Evolutionary conservation across 139 green algal genomes (phyloP).

Genomic region (Chlamydomonas incerta): DNA sequence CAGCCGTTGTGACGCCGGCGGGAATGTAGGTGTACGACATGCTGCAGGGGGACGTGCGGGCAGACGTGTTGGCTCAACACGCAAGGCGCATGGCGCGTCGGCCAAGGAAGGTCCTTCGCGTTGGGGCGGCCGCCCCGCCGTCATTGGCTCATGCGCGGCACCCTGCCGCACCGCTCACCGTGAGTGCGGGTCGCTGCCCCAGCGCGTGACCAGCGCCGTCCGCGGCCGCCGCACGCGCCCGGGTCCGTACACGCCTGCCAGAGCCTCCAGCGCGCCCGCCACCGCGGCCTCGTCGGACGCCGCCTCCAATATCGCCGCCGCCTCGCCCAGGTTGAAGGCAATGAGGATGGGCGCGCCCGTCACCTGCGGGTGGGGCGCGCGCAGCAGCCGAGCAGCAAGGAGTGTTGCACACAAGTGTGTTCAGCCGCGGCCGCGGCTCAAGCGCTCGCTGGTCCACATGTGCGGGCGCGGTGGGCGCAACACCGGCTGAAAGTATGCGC

Average conservation of each 20-base stretch:
- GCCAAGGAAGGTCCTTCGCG: too few relatives aligned
- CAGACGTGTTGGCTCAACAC: too few relatives aligned
- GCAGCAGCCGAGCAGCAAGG: too few relatives aligned
- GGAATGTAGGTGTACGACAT: constrained; percentile 54
- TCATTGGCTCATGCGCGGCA: too few relatives aligned
- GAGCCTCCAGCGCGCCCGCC: constrained; percentile 25
- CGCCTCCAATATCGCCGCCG: constrained; percentile 52
- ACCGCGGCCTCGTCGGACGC: constrained; percentile 48
- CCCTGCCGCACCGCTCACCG: too few relatives aligned
- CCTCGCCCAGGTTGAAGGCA: constrained; percentile 60
- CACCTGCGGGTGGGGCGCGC: constrained; percentile 25
- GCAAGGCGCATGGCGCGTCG: too few relatives aligned
- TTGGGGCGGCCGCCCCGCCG: too few relatives aligned
- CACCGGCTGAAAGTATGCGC: too few relatives aligned
- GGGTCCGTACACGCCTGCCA: constrained; percentile 45
- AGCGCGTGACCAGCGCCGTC: constrained; percentile 30
- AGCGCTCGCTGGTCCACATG: too few relatives aligned
- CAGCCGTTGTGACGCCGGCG: constrained; percentile 20
- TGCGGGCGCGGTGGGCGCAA: too few relatives aligned
- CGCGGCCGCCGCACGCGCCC: constrained; percentile 19
- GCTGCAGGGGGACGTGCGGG: neutral
- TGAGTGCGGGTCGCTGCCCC: constrained; percentile 40
- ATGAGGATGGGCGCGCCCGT: constrained; percentile 55
- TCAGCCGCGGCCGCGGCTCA: too few relatives aligned
- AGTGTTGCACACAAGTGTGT: too few relatives aligned